Evolutionary conservation across 192 early-diverging fungal genomes (phyloP).

Genomic region (Coemansia sp.): DNA sequence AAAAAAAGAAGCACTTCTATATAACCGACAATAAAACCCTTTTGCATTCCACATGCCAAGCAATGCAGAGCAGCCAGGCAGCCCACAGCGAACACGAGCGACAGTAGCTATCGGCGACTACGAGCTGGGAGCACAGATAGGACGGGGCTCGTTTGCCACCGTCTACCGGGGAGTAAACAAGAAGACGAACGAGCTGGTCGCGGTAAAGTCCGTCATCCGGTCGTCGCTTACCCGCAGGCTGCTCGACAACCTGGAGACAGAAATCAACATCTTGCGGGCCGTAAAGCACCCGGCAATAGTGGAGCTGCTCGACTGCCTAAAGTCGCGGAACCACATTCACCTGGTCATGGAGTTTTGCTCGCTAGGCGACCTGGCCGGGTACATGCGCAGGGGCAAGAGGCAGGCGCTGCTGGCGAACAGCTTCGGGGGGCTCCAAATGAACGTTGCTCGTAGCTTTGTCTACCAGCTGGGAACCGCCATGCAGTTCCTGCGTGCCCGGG

Average conservation of each 20-base stretch:
- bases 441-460: constrained; percentile 81
- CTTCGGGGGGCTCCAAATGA: constrained; percentile 77
- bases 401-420: constrained; percentile 55
- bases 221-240: constrained; percentile 89
- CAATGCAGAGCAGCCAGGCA: constrained; percentile 18
- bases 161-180: constrained; percentile 80
- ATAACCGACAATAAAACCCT: not conserved
- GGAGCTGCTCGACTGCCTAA: constrained; percentile 82
- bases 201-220: constrained; percentile 87
- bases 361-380: constrained; percentile 89
- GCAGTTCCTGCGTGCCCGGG: constrained; percentile 79
- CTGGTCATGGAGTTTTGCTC: constrained; percentile 97
- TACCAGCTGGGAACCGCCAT: constrained; percentile 77
- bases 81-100: constrained; percentile 41
- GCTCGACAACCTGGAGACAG: constrained; percentile 90
- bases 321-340: constrained; percentile 91
- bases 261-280: constrained; percentile 88
- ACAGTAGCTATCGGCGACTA: constrained; percentile 72
- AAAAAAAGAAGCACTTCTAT: too few relatives aligned
- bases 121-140: constrained; percentile 77
- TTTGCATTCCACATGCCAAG: constrained; percentile 24
- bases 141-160: constrained; percentile 93
- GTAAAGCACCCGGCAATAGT: constrained; percentile 87
- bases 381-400: constrained; percentile 70
- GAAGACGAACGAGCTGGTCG: constrained; percentile 64